Conservation (phyloP, 2,329 filamentous ascomycete species). For the Xylariaceae sp. region DNA sequence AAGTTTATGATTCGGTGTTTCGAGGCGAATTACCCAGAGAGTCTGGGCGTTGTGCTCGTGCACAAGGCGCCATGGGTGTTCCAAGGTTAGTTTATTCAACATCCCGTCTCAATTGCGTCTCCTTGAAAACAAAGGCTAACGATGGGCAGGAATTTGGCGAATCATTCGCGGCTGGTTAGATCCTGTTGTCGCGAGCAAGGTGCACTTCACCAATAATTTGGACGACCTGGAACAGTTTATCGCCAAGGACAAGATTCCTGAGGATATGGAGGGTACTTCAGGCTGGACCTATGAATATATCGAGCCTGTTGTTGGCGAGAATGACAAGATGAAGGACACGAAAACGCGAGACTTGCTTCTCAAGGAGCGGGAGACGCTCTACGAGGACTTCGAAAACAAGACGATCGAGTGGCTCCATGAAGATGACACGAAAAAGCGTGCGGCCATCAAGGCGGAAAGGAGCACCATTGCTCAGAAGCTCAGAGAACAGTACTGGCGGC, state of each 20-base stretch:
- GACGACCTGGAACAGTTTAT: constrained; percentile 77
- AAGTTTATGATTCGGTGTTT: constrained; percentile 99
- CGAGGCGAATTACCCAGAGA: constrained; percentile 97
- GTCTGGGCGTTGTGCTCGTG: constrained; percentile 79
- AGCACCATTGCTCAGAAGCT: constrained; percentile 58
- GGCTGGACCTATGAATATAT: constrained; percentile 78
- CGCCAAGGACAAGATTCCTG: constrained; percentile 62
- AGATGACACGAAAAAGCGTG: constrained; percentile 41
- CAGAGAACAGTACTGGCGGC: constrained; percentile 73
- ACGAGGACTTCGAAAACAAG: constrained; percentile 65
- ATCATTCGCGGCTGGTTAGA: constrained; percentile 96
- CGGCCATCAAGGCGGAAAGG: constrained; percentile 51
- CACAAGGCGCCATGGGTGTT: constrained; percentile 98
- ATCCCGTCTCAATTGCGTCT: background rate
- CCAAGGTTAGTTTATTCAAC: constrained; percentile 56
- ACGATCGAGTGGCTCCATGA: constrained; percentile 70
- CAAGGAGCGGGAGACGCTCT: constrained; percentile 57
- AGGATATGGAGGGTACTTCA: constrained; percentile 81
- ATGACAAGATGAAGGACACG: constrained; percentile 64
- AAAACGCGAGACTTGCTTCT: constrained; percentile 59
- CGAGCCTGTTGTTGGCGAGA: constrained; percentile 72
- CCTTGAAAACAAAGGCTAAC: constrained; percentile 23
- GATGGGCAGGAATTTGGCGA: constrained; percentile 70
- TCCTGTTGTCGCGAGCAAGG: constrained; percentile 88
- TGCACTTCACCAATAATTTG: constrained; percentile 82